These are phyloP conservation scores for Pseudogymnoascus sp. DNA, from an alignment of 2,329 filamentous ascomycete genomes.

Conservation along the genomic window DNA sequence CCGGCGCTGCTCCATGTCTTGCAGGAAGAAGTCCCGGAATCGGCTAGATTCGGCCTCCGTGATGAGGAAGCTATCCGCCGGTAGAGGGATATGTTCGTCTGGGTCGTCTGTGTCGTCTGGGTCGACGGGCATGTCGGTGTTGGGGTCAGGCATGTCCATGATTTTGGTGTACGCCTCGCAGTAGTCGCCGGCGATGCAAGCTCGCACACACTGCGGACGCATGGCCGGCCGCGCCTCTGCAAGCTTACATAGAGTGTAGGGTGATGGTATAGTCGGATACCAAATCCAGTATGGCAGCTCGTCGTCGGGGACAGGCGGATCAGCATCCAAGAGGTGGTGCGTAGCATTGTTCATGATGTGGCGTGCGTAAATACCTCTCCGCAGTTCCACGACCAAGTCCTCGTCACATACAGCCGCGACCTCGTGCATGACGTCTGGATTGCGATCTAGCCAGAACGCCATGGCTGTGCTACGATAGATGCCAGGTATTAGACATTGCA, in stretches of 20 bases:
- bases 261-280: neutral
- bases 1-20: neutral
- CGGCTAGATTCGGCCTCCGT: neutral
- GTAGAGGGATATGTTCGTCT: neutral
- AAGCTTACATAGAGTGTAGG: neutral
- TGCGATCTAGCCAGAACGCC: conserved; percentile 24
- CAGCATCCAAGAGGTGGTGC: conserved; percentile 34
- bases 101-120: neutral
- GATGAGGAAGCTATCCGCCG: neutral
- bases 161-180: neutral
- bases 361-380: conserved; percentile 25
- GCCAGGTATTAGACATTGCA: conserved; percentile 29
- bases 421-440: conserved; percentile 7
- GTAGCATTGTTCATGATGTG: conserved; percentile 31
- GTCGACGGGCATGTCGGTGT: neutral
- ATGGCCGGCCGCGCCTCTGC: conserved; percentile 2
- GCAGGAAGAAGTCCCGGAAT: neutral
- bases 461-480: conserved; percentile 33
- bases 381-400: conserved; percentile 14
- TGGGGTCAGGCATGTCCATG: neutral
- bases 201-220: neutral
- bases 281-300: conserved; percentile 11
- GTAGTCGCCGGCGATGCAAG: neutral
- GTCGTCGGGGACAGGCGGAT: conserved; percentile 27
- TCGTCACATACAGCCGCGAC: conserved; percentile 3